Evolutionary conservation across 768 basidiomycete genomes (phyloP), one percentile per base, ranked within the genome.

Genomic region (Collybiopsis confluens): DNA sequence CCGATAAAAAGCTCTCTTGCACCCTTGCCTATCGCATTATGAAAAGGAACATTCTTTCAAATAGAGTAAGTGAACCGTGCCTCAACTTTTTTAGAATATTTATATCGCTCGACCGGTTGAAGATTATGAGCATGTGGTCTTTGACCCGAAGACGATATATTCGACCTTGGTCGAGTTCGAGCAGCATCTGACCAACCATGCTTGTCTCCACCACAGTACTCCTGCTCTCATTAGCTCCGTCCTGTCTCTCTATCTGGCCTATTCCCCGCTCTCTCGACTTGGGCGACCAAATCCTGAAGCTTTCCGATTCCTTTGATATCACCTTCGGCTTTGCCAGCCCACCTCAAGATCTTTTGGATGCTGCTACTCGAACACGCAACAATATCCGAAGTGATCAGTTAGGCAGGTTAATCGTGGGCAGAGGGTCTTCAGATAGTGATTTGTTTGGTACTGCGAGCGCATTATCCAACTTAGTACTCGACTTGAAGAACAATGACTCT

Each of bases 341-440:
- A 1, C 83, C 86, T 0, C 57, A 65, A 18, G 87, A 90, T 64
- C 72, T 90, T 41, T 54, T 72, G 20, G 77, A 75, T n/a, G 87
- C 87, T 38, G 73, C 82, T 24, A 43, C 64, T 7, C 78, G 77
- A 40, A 79, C 84, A 0, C 73, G 72, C 55, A 37, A 51, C 2
- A 72, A 64, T 56, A 57, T 87, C 23, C 52, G 60, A 16, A 74
- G 68, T 4, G 88, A 88, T 65, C 77, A 81, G 59, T 78, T 85
- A 21, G 74, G 77, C 55, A 70, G 81, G 11, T 78, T 90, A 37
- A 73, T 80, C 33, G 73, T 82, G 23, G 82, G 81, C 15, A 81
- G 85, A 45, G 85, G 84, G 2, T 65, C 75, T 2, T 71, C 69
- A 6, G 80, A 85, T 60, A 70, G 65, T 0, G 44, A 51, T 7